Base-by-base conservation (phyloP, 2,329 filamentous ascomycete genomes). In the Cladophialophora chaetospira region DNA sequence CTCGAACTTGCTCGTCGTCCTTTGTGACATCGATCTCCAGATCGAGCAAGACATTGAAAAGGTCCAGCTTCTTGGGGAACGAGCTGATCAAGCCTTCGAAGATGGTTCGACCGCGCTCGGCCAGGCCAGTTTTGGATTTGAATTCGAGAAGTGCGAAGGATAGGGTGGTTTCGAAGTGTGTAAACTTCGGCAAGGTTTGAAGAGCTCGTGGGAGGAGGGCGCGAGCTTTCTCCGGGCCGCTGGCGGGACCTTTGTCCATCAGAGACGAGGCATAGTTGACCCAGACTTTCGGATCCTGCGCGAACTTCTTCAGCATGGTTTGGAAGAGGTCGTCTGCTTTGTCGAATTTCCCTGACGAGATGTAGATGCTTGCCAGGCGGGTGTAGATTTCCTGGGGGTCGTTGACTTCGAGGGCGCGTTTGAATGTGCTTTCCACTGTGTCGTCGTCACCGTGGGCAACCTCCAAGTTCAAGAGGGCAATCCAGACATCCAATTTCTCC, bases 401-500 rank as follows among this genome's bases (percentile, higher is more conserved):
- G 70, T 97, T 97, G 76, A 95, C 92, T 74, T 95, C 88, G 72
- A 91, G 96, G 1, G 94, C 93, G 52, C 90, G 86, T 77, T 89
- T 92, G 79, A 99, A 97, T 5, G 91, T 85, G 26, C 89, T 86
- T 15, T 96, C 89, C 1, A 96, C 79, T 0, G 83, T 87, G 57
- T 94, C 89, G 56, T 94, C 88, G 64, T 82, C 89, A 60, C 91
- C 91, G 70, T 95, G 97, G 5, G 88, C 87, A 63, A 94, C 91
- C 75, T 99, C 94, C 66, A 99, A 78, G 77, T 99, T 97, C 66
- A 99, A 84, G 70, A 93, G 85, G 0, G 92, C 94, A 58, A 95
- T 87, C 95, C 94, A 99, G 51, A 97, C 85, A 71, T 97, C 96
- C 66, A 96, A 79, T 75, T 97, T 97, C 75, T 97, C 94, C 2